Evolutionary conservation across 257 asterid species (phyloP), one percentile per base, ranked within the genome.

Genomic region (Parsonsia alboflavescens): DNA sequence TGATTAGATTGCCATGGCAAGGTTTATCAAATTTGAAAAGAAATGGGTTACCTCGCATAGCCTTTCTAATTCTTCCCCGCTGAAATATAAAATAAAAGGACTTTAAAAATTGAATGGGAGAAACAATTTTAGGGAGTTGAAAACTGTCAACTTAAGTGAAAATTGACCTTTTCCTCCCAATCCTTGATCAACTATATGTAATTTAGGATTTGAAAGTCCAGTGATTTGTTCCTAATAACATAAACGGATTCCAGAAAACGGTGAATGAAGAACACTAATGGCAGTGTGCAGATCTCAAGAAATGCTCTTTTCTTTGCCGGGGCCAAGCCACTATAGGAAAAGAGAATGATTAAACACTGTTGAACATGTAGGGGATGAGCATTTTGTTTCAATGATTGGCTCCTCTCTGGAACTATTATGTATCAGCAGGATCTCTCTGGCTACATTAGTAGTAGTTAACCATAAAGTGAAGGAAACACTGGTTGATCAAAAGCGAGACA

Each of bases 401-500:
- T 56, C 39, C 39, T 26, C 57, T 28, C 54, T 72, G 54, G 61
- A 69, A 70, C 44, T 21, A 7, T 75, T 33, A 33, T 3, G 64
- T 42, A 70, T 67, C 42, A 70, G 57, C 67, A 58, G n/a, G 21
- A 74, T 73, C 76, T 68, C 30, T 41, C 39, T 54, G 33, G 42
- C 54, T 22, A 77, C 75, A 81, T 79, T 66, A 50, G 78, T 56
- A 76, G 24, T 9, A 33, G 39, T 33, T 33, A 33, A 33, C 39
- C 36, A 41, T 41, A 13, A 17, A 30, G 77, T 6, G 12, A 22
- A 48, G 69, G n/a, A 59, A 17, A 30, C 17, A 46, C 44, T 54
- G 12, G 28, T 21, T 17, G 22, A 71, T 15, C 11, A 9, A 42
- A 67, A 46, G 53, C 8, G 58, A 50, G 76, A 44, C 46, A 26